phyloP scores from a whole-genome alignment of 2,329 filamentous ascomycete genomes.

The Saccharata proteae region DNA sequence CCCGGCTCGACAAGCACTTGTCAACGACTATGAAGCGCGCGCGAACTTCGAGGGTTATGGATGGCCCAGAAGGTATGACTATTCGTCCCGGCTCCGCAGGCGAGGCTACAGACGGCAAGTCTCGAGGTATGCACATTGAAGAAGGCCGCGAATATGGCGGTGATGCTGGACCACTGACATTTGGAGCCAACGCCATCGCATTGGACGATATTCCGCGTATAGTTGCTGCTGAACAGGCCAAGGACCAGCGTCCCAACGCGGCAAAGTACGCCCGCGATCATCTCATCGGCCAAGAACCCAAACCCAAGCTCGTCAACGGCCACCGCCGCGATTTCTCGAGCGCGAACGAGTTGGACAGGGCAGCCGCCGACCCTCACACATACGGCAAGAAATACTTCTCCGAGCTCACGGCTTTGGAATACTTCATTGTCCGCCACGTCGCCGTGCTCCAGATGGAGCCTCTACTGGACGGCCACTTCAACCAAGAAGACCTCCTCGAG shows the following conservation, averaged over 20 bases:
- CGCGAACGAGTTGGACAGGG: slow-evolving; percentile 38
- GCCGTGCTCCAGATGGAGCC: slow-evolving; percentile 93
- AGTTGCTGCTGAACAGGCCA: slow-evolving; percentile 87
- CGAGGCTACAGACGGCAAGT: slow-evolving; percentile 34
- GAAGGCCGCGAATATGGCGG: slow-evolving; percentile 67
- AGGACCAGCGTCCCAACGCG: slow-evolving; percentile 73
- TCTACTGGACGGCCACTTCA: slow-evolving; percentile 78
- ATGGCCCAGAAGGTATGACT: slow-evolving; percentile 61
- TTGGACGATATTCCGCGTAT: slow-evolving; percentile 94
- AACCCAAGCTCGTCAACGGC: slow-evolving; percentile 55
- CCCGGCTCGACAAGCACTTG: slow-evolving; percentile 83
- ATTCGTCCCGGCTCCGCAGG: slow-evolving; percentile 58
- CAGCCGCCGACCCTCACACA: slow-evolving; percentile 34
- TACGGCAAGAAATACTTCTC: slow-evolving; percentile 78
- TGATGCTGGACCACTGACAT: slow-evolving; percentile 61
- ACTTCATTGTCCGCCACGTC: slow-evolving; percentile 92
- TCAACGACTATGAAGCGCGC: slow-evolving; percentile 88
- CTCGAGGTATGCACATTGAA: slow-evolving; percentile 58
- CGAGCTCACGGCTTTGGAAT: slow-evolving; percentile 86
- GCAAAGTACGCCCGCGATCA: slow-evolving; percentile 65
- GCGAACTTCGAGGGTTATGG: slow-evolving; percentile 82
- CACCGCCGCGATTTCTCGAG: slow-evolving; percentile 55
- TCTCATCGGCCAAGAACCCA: slow-evolving; percentile 52
- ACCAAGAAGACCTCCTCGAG: slow-evolving; percentile 81
- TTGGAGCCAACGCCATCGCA: slow-evolving; percentile 83